Conservation (phyloP, 2,329 filamentous ascomycete species). For the Fonsecaea monophora region DNA sequence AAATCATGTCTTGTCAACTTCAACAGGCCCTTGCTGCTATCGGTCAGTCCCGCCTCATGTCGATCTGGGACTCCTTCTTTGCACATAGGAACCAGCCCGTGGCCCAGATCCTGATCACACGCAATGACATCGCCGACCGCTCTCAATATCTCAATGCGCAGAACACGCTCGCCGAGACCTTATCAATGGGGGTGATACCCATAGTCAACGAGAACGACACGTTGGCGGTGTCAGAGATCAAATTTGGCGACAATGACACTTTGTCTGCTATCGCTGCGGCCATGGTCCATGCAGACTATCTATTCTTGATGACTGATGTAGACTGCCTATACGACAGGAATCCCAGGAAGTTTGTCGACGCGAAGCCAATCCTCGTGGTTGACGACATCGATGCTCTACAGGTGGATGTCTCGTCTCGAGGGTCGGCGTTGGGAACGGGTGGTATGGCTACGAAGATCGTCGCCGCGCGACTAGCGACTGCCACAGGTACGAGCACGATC, state of each 20-base stretch:
- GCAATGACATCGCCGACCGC: slow-evolving; percentile 94
- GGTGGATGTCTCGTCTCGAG: slow-evolving; percentile 89
- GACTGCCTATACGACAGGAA: slow-evolving; percentile 98
- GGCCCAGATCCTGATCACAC: slow-evolving; percentile 90
- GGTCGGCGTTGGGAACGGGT: slow-evolving; percentile 87
- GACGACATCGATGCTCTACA: slow-evolving; percentile 82
- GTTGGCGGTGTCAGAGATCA: slow-evolving; percentile 94
- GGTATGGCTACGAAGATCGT: slow-evolving; percentile 99
- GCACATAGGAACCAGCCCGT: slow-evolving; percentile 86
- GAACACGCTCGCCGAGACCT: slow-evolving; percentile 87
- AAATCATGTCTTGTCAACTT: background rate
- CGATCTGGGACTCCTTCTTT: slow-evolving; percentile 93
- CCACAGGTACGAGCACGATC: slow-evolving; percentile 92
- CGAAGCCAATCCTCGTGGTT: slow-evolving; percentile 88
- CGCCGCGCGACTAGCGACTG: slow-evolving; percentile 87
- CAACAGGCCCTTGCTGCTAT: slow-evolving; percentile 84
- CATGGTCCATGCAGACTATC: slow-evolving; percentile 95
- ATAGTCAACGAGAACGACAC: slow-evolving; percentile 99
- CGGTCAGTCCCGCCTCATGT: slow-evolving; percentile 93
- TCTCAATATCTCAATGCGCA: slow-evolving; percentile 96
- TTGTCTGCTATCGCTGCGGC: slow-evolving; percentile 94
- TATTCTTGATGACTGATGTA: slow-evolving; percentile 99
- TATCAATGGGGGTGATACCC: slow-evolving; percentile 94
- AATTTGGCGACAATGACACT: slow-evolving; percentile 99
- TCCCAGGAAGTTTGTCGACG: slow-evolving; percentile 81